Evolutionary conservation across 805 yeast species (phyloP), one percentile per base, ranked within the genome.

Genomic region (Tetrapisispora iriomotensis): DNA sequence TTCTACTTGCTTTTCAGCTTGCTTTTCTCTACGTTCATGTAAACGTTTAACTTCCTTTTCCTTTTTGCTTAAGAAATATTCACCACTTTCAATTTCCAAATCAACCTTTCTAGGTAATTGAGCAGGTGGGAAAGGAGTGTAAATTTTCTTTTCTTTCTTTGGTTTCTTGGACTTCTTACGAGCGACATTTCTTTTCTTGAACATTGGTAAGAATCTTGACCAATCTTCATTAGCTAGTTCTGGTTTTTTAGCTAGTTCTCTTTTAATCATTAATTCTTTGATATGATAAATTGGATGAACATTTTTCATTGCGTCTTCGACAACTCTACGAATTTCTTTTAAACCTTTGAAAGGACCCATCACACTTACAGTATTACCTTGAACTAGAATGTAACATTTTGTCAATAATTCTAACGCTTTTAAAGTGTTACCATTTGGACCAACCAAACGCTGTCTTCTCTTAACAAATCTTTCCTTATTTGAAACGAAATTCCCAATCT

Each of bases 91-190:
- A 64, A 92, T 87, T 68, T 87, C 94, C 60, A 88, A 68, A 75
- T 92, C 98, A 64, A 92, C 71, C 83, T 92, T 88, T 71, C 97
- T 82, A 57, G 97, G 98, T 49, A 77, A 75, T 66, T 85, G 98
- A 38, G 85, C 83, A 52, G 98, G 97, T 67, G 98, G 98, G 87
- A 92, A 92, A 58, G 98, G 97, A 25, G 98, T 92, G 75, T 90
- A 90, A 3, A 77, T 79, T 65, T 81, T 88, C 70, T 75, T 72
- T 41, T 64, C 67, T 36, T 61, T 79, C 51, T 65, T 74, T 54
- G 73, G 67, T 61, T 74, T 77, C 64, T 74, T 77, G 44, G 92
- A 83, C 71, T 81, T 81, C 80, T 83, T 83, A 58, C 98, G 79
- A 27, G 94, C 94, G 48, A 90, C 95, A 56, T 87, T 87, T 62